Evolutionary conservation across 768 basidiomycete species (phyloP), one percentile per base, ranked within the genome.

Genomic region (Russula sp.): DNA sequence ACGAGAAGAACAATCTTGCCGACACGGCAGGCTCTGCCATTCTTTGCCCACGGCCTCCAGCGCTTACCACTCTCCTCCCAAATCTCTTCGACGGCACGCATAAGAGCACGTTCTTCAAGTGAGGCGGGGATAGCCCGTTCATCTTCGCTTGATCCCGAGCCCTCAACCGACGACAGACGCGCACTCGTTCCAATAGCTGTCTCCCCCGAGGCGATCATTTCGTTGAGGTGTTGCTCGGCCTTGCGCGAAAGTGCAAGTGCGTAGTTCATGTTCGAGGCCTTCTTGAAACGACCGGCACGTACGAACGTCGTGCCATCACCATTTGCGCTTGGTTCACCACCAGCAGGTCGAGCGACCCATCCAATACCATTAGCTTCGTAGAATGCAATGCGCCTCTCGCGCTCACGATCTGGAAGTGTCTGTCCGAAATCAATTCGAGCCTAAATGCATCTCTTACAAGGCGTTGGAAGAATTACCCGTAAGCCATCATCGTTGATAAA

Each of bases 401-500:
- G 79, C 1, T 84, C 83, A 7, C 74, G 75, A 16, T 76, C 75
- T 22, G 78, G 75, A 48, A 85, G 72, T 18, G 73, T 64, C 68
- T 74, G 67, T 28, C 30, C 40, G n/a, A n/a, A n/a, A 32, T 22
- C 40, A 18, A 16, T n/a, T 56, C 52, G 28, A 60, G 34, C 22
- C 9, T 22, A 16, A 16, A 34, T 42, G 14, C 3, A 9, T 18
- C 51, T 30, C 22, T 24, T 48, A 4, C 22, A 48, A 14, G 26
- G 49, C 5, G 46, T 20, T 13, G 40, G 22, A 30, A 48, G 30
- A 56, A 60, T 28, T 32, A 82, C 73, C 54, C 84, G 82, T 66
- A 86, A 72, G 65, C 85, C 85, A 67, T 87, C 85, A 61, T 87
- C 85, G 64, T 84, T 85, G 55, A 86, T 75, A 65, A 86, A 77